phyloP scores from a whole-genome alignment of 1,284 basidiomycete genomes.

The Leccinum subrobustum region DNA sequence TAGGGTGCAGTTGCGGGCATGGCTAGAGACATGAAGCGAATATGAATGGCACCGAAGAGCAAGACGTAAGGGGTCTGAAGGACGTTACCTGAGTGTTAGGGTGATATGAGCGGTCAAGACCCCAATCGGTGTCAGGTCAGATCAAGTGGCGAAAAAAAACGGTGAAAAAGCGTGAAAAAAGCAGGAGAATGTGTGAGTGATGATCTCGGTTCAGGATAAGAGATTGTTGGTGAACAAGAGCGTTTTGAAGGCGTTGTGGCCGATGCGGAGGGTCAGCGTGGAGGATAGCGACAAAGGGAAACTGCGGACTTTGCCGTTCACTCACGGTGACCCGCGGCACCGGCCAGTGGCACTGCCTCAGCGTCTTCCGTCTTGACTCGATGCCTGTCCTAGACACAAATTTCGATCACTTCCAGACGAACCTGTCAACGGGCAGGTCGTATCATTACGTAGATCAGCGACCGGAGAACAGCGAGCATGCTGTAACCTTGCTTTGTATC shows the following conservation, averaged over 20 bases:
- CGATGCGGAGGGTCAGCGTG: constrained; percentile 20
- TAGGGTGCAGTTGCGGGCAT: constrained; percentile 46
- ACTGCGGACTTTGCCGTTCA: constrained; percentile 29
- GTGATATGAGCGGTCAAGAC: constrained; percentile 26
- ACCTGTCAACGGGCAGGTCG: constrained; percentile 53
- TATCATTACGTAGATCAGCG: constrained; percentile 71
- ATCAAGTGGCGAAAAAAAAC: constrained; percentile 26
- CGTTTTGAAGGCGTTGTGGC: constrained; percentile 7
- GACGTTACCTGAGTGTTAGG: constrained; percentile 18
- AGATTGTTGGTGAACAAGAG: constrained; percentile 2
- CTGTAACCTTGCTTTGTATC: constrained; percentile 58
- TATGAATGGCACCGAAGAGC: constrained; percentile 9
- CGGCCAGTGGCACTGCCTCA: constrained; percentile 30
- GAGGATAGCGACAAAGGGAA: constrained; percentile 29
- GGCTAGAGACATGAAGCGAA: constrained; percentile 16
- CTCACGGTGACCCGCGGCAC: constrained; percentile 20
- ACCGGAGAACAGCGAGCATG: constrained; percentile 43
- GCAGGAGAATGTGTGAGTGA: not conserved
- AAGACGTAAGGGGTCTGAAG: constrained; percentile 15
- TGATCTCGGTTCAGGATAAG: constrained; percentile 21
- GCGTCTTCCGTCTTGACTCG: not conserved
- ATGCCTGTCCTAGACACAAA: not conserved
- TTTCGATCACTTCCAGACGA: constrained; percentile 48
- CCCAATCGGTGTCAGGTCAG: constrained; percentile 17
- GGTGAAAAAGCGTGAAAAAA: constrained; percentile 19